These are phyloP conservation scores for Tricholoma sp. DNA, from an alignment of 768 basidiomycete genomes.

Conservation along the genomic window DNA sequence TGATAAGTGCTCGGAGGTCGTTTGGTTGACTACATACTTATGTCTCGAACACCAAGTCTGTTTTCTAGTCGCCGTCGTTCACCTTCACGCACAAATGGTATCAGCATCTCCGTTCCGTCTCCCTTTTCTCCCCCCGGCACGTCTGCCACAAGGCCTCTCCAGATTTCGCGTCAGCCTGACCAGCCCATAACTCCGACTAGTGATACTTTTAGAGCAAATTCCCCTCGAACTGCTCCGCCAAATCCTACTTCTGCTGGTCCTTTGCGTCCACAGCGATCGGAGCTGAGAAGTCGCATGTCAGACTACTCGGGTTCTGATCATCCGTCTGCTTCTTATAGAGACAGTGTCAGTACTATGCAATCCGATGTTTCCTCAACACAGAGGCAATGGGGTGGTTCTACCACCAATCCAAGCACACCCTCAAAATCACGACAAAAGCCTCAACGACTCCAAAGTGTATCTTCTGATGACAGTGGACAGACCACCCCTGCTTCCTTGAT, in stretches of 20 bases:
- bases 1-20: no score
- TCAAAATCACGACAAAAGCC: slow-evolving; percentile 21
- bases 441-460: slow-evolving; percentile 27
- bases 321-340: slow-evolving; percentile 32
- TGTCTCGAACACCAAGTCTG: slow-evolving; percentile 52
- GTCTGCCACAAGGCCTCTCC: slow-evolving; percentile 47
- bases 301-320: slow-evolving; percentile 50
- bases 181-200: slow-evolving; percentile 51
- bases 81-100: slow-evolving; percentile 37
- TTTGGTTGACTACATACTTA: slow-evolving; percentile 18
- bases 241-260: slow-evolving; percentile 44
- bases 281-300: slow-evolving; percentile 50
- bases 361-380: slow-evolving; percentile 22
- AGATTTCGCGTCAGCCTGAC: slow-evolving; percentile 52
- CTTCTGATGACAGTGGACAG: slow-evolving; percentile 27
- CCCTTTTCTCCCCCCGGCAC: slow-evolving; percentile 31
- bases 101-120: slow-evolving; percentile 30
- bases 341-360: slow-evolving; percentile 45
- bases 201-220: slow-evolving; percentile 27
- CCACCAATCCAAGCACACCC: slow-evolving; percentile 10
- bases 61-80: slow-evolving; percentile 52
- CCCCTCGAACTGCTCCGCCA: slow-evolving; percentile 32
- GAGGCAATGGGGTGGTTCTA: slow-evolving; percentile 6
- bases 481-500: slow-evolving; percentile 45
- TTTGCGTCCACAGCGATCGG: slow-evolving; percentile 63